Evolutionary conservation across 2,329 filamentous ascomycete genomes (phyloP), one percentile per base, ranked within the genome.

Genomic region (Ascochyta viciae-villosae): DNA sequence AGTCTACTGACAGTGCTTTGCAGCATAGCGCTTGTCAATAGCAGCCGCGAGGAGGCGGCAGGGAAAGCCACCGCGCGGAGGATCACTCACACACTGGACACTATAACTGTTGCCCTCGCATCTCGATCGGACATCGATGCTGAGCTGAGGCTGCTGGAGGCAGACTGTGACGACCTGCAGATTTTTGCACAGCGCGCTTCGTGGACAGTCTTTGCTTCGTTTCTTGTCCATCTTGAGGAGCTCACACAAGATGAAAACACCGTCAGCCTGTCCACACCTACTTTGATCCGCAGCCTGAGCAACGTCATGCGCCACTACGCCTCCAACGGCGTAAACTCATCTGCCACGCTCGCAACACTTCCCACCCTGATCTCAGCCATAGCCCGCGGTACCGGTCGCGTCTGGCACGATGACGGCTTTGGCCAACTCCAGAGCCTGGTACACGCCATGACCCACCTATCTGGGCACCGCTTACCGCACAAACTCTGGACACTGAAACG

Each of bases 401-500:
- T 72, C 31, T 70, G 62, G 65, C 65, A 65, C 40, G 67, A 72
- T 24, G 66, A 73, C 33, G 74, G 74, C 6, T 75, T 75, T 29
- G 63, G 68, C 9, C 66, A 75, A 39, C 54, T 77, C 22, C 67
- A 74, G 38, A 60, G 63, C 9, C 50, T 76, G 1, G 62, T 73
- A 23, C 57, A 71, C 27, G 58, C 61, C 2, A 58, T 77, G n/a
- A 54, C 72, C n/a, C 54, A 63, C 3, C 43, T 62, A 6, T 61
- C 62, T 10, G 64, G 63, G 3, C 53, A 61, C 12, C 64, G 63
- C 10, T 45, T 71, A 10, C 66, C 70, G 1, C 71, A 74, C 34
- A 70, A 68, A 46, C 60, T 66, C 12, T 75, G 73, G 70, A 74
- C 71, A 12, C 34, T 77, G 40, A 73, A 74, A 40, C 68, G 73